Conservation (phyloP, 1,284 basidiomycete genomes). For the Cystobasidium pallidum region DNA sequence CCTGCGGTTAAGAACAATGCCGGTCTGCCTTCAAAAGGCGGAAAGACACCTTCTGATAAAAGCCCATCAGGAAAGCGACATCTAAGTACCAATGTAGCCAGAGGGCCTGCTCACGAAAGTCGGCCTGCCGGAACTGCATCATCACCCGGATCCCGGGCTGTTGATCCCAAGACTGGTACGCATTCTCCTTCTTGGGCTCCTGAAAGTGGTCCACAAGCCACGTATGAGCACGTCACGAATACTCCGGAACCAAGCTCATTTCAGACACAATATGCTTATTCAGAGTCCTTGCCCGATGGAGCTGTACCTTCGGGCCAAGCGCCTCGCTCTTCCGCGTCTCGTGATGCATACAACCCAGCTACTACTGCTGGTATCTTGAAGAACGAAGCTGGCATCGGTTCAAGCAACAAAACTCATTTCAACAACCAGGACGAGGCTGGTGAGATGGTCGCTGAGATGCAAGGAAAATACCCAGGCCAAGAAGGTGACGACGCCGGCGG, state of each 20-base stretch:
- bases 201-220: slow-evolving; percentile 16
- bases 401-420: slow-evolving; percentile 22
- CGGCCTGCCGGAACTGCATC: slow-evolving; percentile 27
- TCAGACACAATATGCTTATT: slow-evolving; percentile 32
- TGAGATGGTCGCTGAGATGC: slow-evolving; percentile 34
- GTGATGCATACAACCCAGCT: slow-evolving; percentile 12
- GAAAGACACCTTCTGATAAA: slow-evolving; percentile 23
- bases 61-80: not conserved
- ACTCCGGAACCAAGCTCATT: slow-evolving; percentile 38
- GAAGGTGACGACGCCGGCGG: slow-evolving; percentile 41
- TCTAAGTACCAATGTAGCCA: slow-evolving; percentile 7
- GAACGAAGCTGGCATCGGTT: slow-evolving; percentile 39
- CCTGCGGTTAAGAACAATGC: slow-evolving; percentile 41
- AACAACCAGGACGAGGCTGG: slow-evolving; percentile 21
- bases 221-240: slow-evolving; percentile 32
- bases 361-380: slow-evolving; percentile 23
- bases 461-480: slow-evolving; percentile 25
- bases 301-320: slow-evolving; percentile 28
- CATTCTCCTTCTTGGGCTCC: slow-evolving; percentile 41
- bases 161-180: slow-evolving; percentile 27
- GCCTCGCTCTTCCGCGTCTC: slow-evolving; percentile 36
- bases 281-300: slow-evolving; percentile 14
- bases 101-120: slow-evolving; percentile 13
- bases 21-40: slow-evolving; percentile 23
- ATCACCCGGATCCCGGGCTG: slow-evolving; percentile 39